Conservation (phyloP, 345 rosid species). For the Crucihimalaya himalaica region DNA sequence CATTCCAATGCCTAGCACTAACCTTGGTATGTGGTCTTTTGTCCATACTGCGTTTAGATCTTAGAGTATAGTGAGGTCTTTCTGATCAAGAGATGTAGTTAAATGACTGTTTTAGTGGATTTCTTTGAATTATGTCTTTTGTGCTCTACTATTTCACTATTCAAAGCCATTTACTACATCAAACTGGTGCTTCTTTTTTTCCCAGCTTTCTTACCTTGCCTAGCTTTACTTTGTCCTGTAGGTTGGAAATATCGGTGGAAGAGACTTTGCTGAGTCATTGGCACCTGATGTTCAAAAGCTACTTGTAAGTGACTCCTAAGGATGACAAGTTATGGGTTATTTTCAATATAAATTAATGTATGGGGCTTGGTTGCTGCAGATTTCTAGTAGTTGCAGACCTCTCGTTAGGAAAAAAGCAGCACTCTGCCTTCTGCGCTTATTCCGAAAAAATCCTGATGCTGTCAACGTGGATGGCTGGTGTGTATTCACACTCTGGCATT, state of each 20-base stretch:
- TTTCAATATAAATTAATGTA: constrained; percentile 25
- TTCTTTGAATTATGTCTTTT: constrained; percentile 2
- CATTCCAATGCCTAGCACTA: constrained; percentile 98
- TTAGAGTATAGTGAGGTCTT: constrained; percentile 19
- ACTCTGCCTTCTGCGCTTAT: constrained; percentile 91
- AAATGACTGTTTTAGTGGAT: background rate
- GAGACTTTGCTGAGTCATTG: constrained; percentile 97
- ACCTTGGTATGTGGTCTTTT: constrained; percentile 73
- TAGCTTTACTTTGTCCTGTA: constrained; percentile 45
- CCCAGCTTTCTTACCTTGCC: constrained; percentile 60
- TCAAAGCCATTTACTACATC: constrained; percentile 17
- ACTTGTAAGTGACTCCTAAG: constrained; percentile 62
- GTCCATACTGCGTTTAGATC: constrained; percentile 3
- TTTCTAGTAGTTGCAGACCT: constrained; percentile 98
- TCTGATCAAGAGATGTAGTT: constrained; percentile 21
- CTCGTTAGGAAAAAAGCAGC: constrained; percentile 99
- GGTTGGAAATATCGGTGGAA: constrained; percentile 99
- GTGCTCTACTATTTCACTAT: background rate
- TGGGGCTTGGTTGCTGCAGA: constrained; percentile 52
- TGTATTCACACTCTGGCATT: constrained; percentile 26
- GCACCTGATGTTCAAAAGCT: constrained; percentile 98
- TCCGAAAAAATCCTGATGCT: constrained; percentile 94
- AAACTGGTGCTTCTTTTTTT: background rate
- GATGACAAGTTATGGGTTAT: background rate
- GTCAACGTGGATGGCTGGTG: constrained; percentile 97